These are phyloP conservation scores for Hydrangea macrophylla DNA, from an alignment of 148 eudicot species.

Conservation along the genomic window DNA sequence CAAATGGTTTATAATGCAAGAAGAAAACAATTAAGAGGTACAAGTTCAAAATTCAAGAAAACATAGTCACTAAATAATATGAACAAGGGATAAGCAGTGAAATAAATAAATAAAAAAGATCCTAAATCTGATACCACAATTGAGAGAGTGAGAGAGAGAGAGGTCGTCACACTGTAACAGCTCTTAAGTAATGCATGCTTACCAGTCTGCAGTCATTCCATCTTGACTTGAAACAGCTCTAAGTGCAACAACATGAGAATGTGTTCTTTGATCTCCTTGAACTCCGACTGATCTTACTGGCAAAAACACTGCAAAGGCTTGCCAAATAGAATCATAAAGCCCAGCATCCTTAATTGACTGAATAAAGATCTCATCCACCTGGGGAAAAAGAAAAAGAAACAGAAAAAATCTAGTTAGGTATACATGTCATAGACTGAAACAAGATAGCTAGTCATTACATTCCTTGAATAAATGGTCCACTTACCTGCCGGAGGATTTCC, in stretches of 20 bases:
- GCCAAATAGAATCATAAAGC: slow-evolving; percentile 90
- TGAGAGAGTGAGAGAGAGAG: too few species aligned
- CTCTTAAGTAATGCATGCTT: slow-evolving; percentile 15
- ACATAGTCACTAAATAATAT: neutral
- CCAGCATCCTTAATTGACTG: slow-evolving; percentile 89
- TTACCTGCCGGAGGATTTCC: slow-evolving; percentile 74
- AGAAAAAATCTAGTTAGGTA: too few species aligned
- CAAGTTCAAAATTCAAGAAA: slow-evolving; percentile 4
- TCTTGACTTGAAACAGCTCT: slow-evolving; percentile 97
- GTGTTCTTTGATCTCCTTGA: slow-evolving; percentile 97
- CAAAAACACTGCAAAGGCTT: slow-evolving; percentile 95
- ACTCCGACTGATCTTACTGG: slow-evolving; percentile 83
- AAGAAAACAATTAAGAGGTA: neutral
- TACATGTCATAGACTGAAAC: neutral
- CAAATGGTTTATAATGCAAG: neutral
- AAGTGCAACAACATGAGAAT: slow-evolving; percentile 79
- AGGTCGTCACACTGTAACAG: too few species aligned
- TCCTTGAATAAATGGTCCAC: neutral
- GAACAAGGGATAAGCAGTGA: neutral
- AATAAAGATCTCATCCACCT: slow-evolving; percentile 97
- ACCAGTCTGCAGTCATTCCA: slow-evolving; percentile 99
- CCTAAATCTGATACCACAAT: too few species aligned
- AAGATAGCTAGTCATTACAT: neutral
- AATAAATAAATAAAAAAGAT: neutral
- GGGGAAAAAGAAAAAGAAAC: neutral